Base-by-base conservation (phyloP, 805 yeast species). In the Hanseniaspora nectarophila region DNA sequence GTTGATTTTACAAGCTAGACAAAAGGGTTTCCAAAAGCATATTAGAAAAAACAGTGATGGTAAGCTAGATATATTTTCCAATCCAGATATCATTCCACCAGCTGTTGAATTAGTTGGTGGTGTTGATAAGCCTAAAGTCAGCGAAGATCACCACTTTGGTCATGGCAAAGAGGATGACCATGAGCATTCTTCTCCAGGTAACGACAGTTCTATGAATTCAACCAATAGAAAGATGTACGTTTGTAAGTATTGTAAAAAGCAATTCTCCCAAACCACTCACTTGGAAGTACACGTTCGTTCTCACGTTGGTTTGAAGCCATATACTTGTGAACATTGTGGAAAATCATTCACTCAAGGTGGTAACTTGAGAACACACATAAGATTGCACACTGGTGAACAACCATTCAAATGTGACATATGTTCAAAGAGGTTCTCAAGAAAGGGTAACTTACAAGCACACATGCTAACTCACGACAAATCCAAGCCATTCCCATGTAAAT, bases 391-490 rank as follows among this genome's bases (percentile, higher is more conserved):
- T 0, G 96, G 96, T 26, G 95, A 89, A 60, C 84, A 85, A 62
- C 97, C 97, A 4, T 89, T 82, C 62, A 71, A 74, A 34, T 89
- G 97, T 69, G 80, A 78, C 18, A 67, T 76, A 9, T 89, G 97
- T 66, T 77, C 77, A 21, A 76, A 86, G 55, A 72, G 78, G 32
- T 89, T 89, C 65, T 85, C 95, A 51, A 76, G 95, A 60, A 85
- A 89, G 66, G 97, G 97, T 16, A 89, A 89, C 67, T 73, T 86
- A 58, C 89, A 90, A 24, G 94, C 95, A 3, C 97, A 89, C 67
- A 71, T 74, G 64, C 69, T 85, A 54, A 87, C 95, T 0, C 97
- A 88, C 67, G 81, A 80, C 53, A 80, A 84, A 59, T 70, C 77
- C 53, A 81, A 84, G 60, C 96, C 95, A 6, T 85, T 73, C 62